Conservation (phyloP, 495 filamentous ascomycete species). For the Podospora pseudocomata region DNA sequence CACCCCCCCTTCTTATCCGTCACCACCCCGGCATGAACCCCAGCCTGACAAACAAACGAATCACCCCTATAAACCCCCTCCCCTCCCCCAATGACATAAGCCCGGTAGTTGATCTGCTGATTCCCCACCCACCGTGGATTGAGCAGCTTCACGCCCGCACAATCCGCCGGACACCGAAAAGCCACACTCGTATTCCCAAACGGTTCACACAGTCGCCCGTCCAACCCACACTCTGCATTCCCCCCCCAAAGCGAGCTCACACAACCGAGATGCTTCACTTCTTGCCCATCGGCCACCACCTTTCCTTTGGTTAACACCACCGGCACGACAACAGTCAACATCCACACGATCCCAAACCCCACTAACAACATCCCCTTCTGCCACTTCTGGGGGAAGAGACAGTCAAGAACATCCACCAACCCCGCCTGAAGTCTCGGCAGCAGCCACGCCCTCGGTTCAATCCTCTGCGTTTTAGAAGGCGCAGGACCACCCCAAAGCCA, state of each 20-base stretch:
- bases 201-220: conserved; percentile 72
- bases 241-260: conserved; percentile 56
- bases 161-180: conserved; percentile 79
- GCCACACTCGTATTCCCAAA: conserved; percentile 63
- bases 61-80: conserved; percentile 64
- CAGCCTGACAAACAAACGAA: conserved; percentile 57
- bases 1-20: conserved; percentile 69
- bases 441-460: not conserved
- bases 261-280: conserved; percentile 57
- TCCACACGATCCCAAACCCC: not conserved
- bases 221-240: conserved; percentile 69
- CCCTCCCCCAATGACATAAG: conserved; percentile 71
- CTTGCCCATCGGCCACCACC: conserved; percentile 51
- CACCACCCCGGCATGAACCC: conserved; percentile 58
- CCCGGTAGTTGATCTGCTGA: conserved; percentile 63
- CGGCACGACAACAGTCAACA: conserved; percentile 22
- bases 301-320: conserved; percentile 57
- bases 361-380: not conserved
- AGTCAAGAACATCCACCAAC: not conserved
- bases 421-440: not conserved
- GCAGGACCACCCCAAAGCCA: not conserved
- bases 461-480: not conserved
- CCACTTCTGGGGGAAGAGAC: not conserved
- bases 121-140: conserved; percentile 70
- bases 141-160: conserved; percentile 58